Conservation (phyloP, 192 early-diverging fungal genomes). For the Mortierella alpina region DNA sequence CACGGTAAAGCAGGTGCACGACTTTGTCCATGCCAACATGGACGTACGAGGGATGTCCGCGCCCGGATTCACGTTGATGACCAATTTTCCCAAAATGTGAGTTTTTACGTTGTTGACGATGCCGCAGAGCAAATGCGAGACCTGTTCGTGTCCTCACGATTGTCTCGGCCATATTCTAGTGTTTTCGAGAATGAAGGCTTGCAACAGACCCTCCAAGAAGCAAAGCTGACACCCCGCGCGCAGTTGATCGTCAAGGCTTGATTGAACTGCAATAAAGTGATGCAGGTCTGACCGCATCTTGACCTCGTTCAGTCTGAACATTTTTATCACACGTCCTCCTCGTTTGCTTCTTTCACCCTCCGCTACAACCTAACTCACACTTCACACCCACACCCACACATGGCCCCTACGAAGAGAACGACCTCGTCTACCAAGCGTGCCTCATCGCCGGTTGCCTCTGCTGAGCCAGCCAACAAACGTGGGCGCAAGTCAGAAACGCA, state of each 20-base stretch:
- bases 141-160: not conserved
- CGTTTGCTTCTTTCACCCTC: too few relatives aligned
- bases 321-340: too few relatives aligned
- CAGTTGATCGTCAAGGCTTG: conserved; percentile 41
- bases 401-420: too few relatives aligned
- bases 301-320: not conserved
- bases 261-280: too few relatives aligned
- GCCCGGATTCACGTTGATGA: conserved; percentile 36
- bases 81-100: conserved; percentile 38
- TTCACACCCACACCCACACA: too few relatives aligned
- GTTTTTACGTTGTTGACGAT: not conserved
- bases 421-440: too few relatives aligned
- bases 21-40: conserved; percentile 44
- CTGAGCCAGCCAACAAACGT: too few relatives aligned
- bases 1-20: conserved; percentile 27
- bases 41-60: conserved; percentile 17
- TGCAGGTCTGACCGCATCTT: not conserved
- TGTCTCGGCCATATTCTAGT: too few relatives aligned
- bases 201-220: conserved; percentile 34
- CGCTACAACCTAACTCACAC: too few relatives aligned
- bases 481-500: conserved; percentile 23
- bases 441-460: too few relatives aligned
- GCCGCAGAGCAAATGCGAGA: not conserved
- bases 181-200: conserved; percentile 20
- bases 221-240: conserved; percentile 43